Evolutionary conservation across 805 yeast species (phyloP), one percentile per base, ranked within the genome.

Genomic region (Isabelozyma pseudorhagii): DNA sequence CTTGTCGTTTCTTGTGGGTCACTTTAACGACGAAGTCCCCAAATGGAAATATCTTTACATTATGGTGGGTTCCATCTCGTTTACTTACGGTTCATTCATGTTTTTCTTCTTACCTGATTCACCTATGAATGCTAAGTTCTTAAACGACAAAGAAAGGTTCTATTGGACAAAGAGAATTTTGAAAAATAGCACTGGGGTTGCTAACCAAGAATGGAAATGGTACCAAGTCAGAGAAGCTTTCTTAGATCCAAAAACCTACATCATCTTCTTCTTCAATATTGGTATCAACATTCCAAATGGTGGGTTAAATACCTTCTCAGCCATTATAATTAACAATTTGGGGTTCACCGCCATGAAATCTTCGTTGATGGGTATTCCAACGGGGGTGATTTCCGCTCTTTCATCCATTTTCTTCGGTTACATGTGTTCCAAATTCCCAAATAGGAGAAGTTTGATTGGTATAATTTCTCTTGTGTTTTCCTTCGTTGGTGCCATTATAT

Each of bases 241-340:
- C 8, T 45, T 54, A 29, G 67, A 62, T 44, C 40, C 50, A 9
- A 60, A 59, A 38, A 38, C 57, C 6, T 60, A 56, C 42, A 42
- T 62, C 8, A 51, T 60, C 40, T 54, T 65, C 44, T 44, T 61
- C 9, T 65, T 62, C 51, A 60, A 61, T 28, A 46, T 66, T 14
- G 63, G 62, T 21, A 58, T 57, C 36, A 60, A 62, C 47, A 62
- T 66, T 44, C 67, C 69, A 25, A 65, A 66, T 51, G 69, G 69
- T 10, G 69, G 66, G 1, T 55, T 67, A 31, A 53, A 61, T 18
- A 64, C 67, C 14, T 68, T 66, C 47, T 57, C 66, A 7, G 59
- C 63, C 39, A 66, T 66, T 44, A 61, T 68, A 45, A 62, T 68
- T 48, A 55, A 58, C 45, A 60, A 62, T 42, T 52, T 68, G 18